Evolutionary conservation across 2,329 filamentous ascomycete species (phyloP).

Genomic region (Rhexocercosporidium sp.): DNA sequence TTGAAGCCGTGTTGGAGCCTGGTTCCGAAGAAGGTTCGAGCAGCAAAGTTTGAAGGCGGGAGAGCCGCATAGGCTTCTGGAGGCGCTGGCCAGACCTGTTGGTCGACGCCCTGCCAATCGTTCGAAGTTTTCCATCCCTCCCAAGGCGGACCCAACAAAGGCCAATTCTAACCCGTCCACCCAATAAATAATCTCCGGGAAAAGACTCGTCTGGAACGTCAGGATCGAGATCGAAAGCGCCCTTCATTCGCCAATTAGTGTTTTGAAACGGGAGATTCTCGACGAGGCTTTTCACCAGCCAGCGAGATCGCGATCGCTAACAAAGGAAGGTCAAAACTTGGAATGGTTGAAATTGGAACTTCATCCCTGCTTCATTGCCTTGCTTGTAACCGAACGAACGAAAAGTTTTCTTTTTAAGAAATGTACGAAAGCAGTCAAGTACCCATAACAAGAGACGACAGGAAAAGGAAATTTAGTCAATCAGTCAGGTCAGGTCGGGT

Average conservation of each 20-base stretch:
- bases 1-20: neutral
- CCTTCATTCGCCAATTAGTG: neutral
- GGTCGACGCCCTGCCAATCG: constrained; percentile 7
- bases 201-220: neutral
- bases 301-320: neutral
- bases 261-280: neutral
- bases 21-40: neutral
- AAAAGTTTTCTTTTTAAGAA: neutral
- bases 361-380: neutral
- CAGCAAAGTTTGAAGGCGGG: neutral
- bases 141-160: neutral
- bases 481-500: neutral
- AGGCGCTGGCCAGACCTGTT: constrained; percentile 16
- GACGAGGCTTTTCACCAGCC: neutral
- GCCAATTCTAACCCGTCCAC: neutral
- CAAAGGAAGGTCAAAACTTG: neutral
- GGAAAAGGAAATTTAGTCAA: neutral
- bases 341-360: no score
- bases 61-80: neutral
- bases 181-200: neutral
- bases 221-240: neutral
- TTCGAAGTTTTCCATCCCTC: constrained; percentile 8
- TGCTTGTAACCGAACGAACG: neutral
- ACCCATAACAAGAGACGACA: neutral
- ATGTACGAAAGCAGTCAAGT: neutral